A percentile compares a stretch with the other conserved stretches of the same genome.
Conservation (phyloP, 176 grass and related monocot species). For the Oryza coarctata region DNA sequence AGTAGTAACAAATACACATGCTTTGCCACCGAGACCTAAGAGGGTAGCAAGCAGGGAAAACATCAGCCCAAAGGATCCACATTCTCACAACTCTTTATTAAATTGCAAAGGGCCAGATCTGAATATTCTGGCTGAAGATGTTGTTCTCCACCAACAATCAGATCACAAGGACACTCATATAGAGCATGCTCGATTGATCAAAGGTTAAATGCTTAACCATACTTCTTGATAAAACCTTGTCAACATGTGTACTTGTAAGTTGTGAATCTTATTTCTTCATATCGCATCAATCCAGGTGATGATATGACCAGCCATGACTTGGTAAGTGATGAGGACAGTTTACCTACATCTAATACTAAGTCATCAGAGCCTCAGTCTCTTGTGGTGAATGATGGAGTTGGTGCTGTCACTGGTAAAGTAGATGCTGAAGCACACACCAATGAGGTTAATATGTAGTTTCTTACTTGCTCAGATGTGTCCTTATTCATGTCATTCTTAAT, state of each 20-base stretch:
- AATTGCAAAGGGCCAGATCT: slow-evolving; percentile 75
- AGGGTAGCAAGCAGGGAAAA: slow-evolving; percentile 74
- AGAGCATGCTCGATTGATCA: slow-evolving; percentile 46
- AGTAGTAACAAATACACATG: slow-evolving; percentile 39
- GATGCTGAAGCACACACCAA: slow-evolving; percentile 44
- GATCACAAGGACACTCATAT: slow-evolving; percentile 37
- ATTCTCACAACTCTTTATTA: slow-evolving; percentile 39
- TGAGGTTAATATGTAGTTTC: slow-evolving; percentile 55
- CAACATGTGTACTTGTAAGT: slow-evolving; percentile 3
- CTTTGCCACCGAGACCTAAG: slow-evolving; percentile 76
- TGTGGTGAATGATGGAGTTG: slow-evolving; percentile 41
- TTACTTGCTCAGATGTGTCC: slow-evolving; percentile 3
- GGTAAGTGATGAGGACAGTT: slow-evolving; percentile 52
- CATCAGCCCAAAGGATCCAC: slow-evolving; percentile 57
- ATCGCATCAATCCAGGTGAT: slow-evolving; percentile 53
- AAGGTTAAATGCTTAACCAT: slow-evolving; percentile 50
- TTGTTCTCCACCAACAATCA: slow-evolving; percentile 28
- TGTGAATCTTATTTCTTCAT: slow-evolving; percentile 24
- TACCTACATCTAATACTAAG: slow-evolving; percentile 34
- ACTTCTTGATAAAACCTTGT: slow-evolving; percentile 13
- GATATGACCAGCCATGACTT: slow-evolving; percentile 65
- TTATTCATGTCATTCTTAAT: slow-evolving; percentile 24
- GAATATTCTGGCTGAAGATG: slow-evolving; percentile 60
- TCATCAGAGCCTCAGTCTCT: slow-evolving; percentile 54
- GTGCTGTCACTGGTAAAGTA: slow-evolving; percentile 42